A percentile compares a stretch with the other conserved stretches of the same genome.
Conservation (phyloP, 768 basidiomycete genomes). For the Russula virescens region DNA sequence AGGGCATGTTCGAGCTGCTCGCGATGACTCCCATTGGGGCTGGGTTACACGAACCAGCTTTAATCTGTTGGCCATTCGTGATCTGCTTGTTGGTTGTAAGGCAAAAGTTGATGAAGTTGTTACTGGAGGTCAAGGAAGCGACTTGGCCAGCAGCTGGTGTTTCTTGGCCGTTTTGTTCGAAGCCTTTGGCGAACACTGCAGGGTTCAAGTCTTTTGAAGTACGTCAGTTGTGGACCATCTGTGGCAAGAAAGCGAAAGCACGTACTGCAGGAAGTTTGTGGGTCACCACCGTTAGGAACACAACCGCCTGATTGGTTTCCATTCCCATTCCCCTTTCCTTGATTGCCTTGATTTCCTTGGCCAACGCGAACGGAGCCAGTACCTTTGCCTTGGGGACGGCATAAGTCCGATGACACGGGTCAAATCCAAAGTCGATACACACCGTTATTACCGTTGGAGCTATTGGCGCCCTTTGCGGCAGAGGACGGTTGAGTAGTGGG, state of each 20-base stretch:
- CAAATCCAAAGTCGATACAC: no score
- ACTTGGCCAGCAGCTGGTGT: constrained; percentile 39
- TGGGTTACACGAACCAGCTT: constrained; percentile 52
- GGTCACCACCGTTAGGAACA: constrained; percentile 26
- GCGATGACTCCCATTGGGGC: constrained; percentile 57
- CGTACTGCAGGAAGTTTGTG: constrained; percentile 41
- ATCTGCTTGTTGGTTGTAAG: constrained; percentile 44
- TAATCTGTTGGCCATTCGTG: constrained; percentile 53
- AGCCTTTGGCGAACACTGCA: constrained; percentile 49
- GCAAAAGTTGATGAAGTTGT: constrained; percentile 75
- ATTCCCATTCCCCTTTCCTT: no score
- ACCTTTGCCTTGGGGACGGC: no score
- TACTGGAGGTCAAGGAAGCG: constrained; percentile 52
- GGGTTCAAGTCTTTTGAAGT: constrained; percentile 34
- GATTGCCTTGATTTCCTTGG: no score
- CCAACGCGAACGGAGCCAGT: no score
- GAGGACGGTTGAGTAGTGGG: no score
- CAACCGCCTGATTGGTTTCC: no score
- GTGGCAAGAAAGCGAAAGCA: not conserved
- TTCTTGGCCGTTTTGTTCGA: constrained; percentile 45
- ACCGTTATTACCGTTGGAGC: no score
- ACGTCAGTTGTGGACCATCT: no score
- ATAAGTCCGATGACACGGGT: no score
- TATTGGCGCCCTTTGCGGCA: no score
- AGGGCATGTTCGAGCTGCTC: constrained; percentile 45